A percentile compares a stretch with the other conserved stretches of the same genome.
Conservation (phyloP, 352 stramenopile species). For the Peronospora belbahrii region DNA sequence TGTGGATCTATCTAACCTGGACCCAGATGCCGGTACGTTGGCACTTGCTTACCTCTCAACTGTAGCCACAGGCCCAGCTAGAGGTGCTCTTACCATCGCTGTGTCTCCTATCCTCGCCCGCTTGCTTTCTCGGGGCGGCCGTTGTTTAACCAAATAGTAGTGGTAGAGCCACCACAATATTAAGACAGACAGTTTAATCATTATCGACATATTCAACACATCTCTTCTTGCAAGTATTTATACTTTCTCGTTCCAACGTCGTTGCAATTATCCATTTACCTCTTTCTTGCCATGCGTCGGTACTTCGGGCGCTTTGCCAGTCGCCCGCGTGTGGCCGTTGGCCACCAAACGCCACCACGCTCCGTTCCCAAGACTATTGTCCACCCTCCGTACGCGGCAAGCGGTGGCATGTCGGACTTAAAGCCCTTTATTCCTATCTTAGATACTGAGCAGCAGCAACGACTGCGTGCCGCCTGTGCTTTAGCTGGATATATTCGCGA, state of each 20-base stretch:
- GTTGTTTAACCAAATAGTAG: constrained; percentile 17
- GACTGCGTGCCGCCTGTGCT: constrained; percentile 56
- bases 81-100: constrained; percentile 67
- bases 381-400: constrained; percentile 57
- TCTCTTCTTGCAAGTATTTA: background rate
- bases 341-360: constrained; percentile 40
- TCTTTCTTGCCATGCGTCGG: constrained; percentile 16
- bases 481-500: constrained; percentile 74
- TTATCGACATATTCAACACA: background rate
- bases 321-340: constrained; percentile 38
- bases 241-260: constrained; percentile 4
- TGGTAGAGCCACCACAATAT: background rate
- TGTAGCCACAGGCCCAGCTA: constrained; percentile 66
- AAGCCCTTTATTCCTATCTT: constrained; percentile 76
- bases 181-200: background rate
- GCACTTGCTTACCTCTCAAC: constrained; percentile 90
- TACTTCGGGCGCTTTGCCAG: constrained; percentile 25
- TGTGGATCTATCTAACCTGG: constrained; percentile 57
- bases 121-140: constrained; percentile 36
- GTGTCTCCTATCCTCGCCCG: constrained; percentile 64
- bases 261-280: background rate
- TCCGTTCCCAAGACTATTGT: constrained; percentile 45
- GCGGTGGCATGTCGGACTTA: constrained; percentile 52
- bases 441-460: constrained; percentile 52
- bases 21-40: constrained; percentile 61